Evolutionary conservation across 75 land plant genomes (phyloP), one percentile per base, ranked within the genome.

Genomic region (Adiantum capillusveneris): DNA sequence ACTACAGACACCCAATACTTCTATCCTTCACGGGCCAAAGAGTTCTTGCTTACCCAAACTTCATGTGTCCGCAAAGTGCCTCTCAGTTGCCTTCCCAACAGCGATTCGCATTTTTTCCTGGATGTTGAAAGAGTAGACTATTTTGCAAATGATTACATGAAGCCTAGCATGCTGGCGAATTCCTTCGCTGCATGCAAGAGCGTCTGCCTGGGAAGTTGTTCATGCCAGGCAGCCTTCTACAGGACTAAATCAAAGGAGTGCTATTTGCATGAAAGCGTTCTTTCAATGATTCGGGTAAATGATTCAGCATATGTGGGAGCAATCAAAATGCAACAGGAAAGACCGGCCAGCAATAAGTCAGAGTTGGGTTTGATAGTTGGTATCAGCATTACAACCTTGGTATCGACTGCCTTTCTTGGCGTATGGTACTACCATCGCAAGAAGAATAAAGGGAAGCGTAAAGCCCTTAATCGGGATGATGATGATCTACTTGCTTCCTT

Each of bases 161-260:
- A 5, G 2, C 53, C 64, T 1, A 5, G 18, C 31, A 7, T 21
- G 31, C 48, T 29, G 22, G 28, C 29, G 9, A 26, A 29, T 12
- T 28, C 24, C 11, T 14, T 62, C 29, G 64, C 25, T 27, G 57
- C 9, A 17, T 62, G 64, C 44, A n/a, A 20, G 53, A 29, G 57
- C 17, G 20, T 21, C 30, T 62, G 64, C 55, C 21, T 48, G 11
- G 20, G 49, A 0, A 48, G 46, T 13, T 62, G 64, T 30, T 49
- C 64, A 19, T 62, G 64, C 34, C 24, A 19, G 20, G 64, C 64
- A 14, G 64, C 64, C 29, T 62, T 62, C 64, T 62, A 41, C 36
- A 45, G 44, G 29, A 29, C 28, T 18, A 29, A 25, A 12, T 62
- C 64, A 14, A 48, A 19, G 6, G 26, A 25, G 18, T 62, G 64